Evolutionary conservation across 345 rosid genomes (phyloP), one percentile per base, ranked within the genome.

Genomic region (Eucalyptus tenuipes): DNA sequence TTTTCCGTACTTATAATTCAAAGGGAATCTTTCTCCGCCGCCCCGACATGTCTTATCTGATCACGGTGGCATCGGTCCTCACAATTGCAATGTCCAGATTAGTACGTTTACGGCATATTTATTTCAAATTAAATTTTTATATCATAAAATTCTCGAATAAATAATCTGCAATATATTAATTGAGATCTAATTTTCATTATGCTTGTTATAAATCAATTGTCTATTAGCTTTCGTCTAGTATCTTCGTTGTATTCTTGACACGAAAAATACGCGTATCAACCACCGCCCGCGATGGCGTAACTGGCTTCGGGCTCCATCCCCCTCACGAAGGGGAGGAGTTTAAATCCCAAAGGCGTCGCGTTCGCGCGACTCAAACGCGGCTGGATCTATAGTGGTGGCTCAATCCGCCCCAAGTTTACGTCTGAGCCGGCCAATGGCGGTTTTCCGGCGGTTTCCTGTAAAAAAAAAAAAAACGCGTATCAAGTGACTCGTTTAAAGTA

Each of bases 21-120:
- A 37, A 37, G 40, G 40, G 47, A 40, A 75, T 37, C 47, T 18
- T 20, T 37, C 15, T 20, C 8, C 10, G 45, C 81, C 81, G 12
- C 11, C 45, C 45, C 81, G 3, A 71, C 12, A 42, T 18, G 40
- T 37, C 81, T 5, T 37, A 71, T 37, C 81, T 10, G 12, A 18
- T 18, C 81, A 9, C 8, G 12, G 25, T 4, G 7, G 25, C 13
- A 22, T 10, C 8, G 25, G 45, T 37, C 81, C 45, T 33, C 25
- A 4, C 45, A 10, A 37, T 1, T 8, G 25, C 25, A 22, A 33
- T 20, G 44, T 68, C 44, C 24, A 7, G 8, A 33, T 17, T 16
- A 18, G 1, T 3, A 33, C 1, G 2, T 5, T 29, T 7, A 1
- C 2, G 2, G 1, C 3, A 2, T 14, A n/a, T 16, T 15, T 15